Percentiles rank a stretch among this genome's conserved stretches.
Conservation (phyloP, 306 rosid genomes). For the Lathyrus oleraceus region DNA sequence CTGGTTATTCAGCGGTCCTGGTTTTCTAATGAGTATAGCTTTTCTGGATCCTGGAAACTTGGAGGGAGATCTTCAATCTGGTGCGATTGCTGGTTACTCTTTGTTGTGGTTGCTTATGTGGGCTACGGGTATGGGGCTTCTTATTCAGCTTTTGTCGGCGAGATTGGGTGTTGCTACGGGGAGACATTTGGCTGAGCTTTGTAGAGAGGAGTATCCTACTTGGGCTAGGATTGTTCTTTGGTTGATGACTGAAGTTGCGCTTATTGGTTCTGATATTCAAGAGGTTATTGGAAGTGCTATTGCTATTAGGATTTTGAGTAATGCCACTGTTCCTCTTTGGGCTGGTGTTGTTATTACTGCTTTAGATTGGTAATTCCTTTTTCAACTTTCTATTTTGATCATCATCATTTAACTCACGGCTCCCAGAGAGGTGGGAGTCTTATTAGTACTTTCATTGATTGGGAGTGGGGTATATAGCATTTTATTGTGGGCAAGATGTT, state of each 20-base stretch:
- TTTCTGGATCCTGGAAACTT: constrained; percentile 92
- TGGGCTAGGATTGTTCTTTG: constrained; percentile 86
- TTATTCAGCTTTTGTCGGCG: constrained; percentile 83
- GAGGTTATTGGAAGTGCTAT: constrained; percentile 98
- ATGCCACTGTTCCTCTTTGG: constrained; percentile 86
- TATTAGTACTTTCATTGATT: constrained; percentile 52
- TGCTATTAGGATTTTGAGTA: constrained; percentile 80
- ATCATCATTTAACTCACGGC: no score
- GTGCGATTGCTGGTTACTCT: constrained; percentile 91
- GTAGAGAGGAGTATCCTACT: constrained; percentile 85
- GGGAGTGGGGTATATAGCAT: constrained; percentile 1
- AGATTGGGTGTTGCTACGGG: constrained; percentile 97
- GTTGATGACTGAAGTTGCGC: constrained; percentile 93
- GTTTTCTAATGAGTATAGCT: constrained; percentile 94
- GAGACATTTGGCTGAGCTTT: constrained; percentile 81
- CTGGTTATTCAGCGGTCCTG: constrained; percentile 95
- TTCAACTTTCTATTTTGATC: background rate
- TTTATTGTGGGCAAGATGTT: background rate
- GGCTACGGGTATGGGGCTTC: constrained; percentile 91
- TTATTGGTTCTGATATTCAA: constrained; percentile 93
- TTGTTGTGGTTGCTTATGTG: constrained; percentile 86
- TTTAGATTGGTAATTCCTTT: constrained; percentile 62
- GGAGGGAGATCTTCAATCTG: constrained; percentile 96
- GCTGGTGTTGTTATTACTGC: constrained; percentile 90
- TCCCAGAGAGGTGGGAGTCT: no score